phyloP scores from a whole-genome alignment of 2,329 filamentous ascomycete species.

The Amauroascus niger region DNA sequence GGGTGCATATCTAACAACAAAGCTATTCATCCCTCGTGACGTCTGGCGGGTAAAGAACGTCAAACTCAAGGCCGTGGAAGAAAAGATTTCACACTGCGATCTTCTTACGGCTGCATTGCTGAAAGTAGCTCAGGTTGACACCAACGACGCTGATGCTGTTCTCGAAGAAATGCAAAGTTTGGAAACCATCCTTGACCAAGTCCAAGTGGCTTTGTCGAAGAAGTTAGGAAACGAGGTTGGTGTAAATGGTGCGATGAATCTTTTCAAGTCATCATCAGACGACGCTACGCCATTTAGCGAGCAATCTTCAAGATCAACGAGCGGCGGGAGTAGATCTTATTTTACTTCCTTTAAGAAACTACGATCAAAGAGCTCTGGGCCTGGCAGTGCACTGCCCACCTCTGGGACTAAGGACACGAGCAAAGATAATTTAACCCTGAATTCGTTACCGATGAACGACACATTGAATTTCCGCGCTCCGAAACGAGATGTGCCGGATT shows the following conservation, averaged over 20 bases:
- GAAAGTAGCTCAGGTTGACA: slow-evolving; percentile 75
- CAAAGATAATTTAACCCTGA: slow-evolving; percentile 57
- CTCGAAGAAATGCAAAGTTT: slow-evolving; percentile 89
- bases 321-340: slow-evolving; percentile 63
- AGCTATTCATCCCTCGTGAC: slow-evolving; percentile 83
- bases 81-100: slow-evolving; percentile 89
- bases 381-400: slow-evolving; percentile 27
- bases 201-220: slow-evolving; percentile 64
- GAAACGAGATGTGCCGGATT: slow-evolving; percentile 59
- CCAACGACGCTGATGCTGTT: slow-evolving; percentile 80
- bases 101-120: slow-evolving; percentile 78
- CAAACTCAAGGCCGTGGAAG: slow-evolving; percentile 81
- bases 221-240: slow-evolving; percentile 92
- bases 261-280: slow-evolving; percentile 57
- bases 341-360: slow-evolving; percentile 84
- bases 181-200: slow-evolving; percentile 76
- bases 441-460: slow-evolving; percentile 66
- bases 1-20: slow-evolving; percentile 83
- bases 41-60: slow-evolving; percentile 91
- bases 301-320: slow-evolving; percentile 42
- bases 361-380: slow-evolving; percentile 74
- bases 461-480: slow-evolving; percentile 53
- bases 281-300: slow-evolving; percentile 38
- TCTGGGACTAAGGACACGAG: slow-evolving; percentile 37
- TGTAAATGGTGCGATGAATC: slow-evolving; percentile 57